phyloP scores from a whole-genome alignment of 345 rosid genomes.

The Heritiera littoralis region DNA sequence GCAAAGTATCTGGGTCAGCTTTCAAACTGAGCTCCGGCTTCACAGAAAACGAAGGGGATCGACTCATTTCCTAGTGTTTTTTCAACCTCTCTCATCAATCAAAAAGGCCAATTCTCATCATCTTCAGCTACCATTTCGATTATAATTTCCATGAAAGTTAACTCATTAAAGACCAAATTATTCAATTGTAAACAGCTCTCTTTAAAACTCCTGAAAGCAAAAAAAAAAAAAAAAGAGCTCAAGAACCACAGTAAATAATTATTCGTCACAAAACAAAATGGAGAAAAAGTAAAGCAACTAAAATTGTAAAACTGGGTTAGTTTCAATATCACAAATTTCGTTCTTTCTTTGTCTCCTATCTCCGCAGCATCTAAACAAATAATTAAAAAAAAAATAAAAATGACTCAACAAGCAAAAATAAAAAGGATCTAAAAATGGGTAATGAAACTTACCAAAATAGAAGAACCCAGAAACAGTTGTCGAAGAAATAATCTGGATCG shows the following conservation, averaged over 20 bases:
- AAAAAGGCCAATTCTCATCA: constrained; percentile 28
- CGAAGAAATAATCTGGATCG: constrained; percentile 29
- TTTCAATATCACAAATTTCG: not conserved
- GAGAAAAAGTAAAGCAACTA: not conserved
- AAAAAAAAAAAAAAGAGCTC: not conserved
- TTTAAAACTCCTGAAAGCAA: constrained; percentile 1
- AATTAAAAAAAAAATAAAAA: not conserved
- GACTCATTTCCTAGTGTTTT: constrained; percentile 62
- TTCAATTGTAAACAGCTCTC: not conserved
- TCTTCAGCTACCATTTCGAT: constrained; percentile 24
- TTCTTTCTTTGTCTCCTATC: not conserved
- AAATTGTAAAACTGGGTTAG: not conserved
- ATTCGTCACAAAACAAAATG: not conserved
- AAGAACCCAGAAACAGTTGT: constrained; percentile 26
- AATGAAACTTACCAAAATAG: constrained; percentile 31
- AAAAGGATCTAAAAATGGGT: constrained; percentile 31
- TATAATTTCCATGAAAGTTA: not conserved
- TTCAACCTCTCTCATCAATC: constrained; percentile 34
- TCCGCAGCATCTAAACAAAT: not conserved
- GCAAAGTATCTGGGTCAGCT: constrained; percentile 64
- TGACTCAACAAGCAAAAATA: not conserved
- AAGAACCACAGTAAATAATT: not conserved
- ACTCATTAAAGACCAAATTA: constrained; percentile 1
- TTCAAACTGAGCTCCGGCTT: constrained; percentile 65
- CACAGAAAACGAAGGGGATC: constrained; percentile 81